Base-by-base conservation (phyloP, 1,139 yeast species). In the Magnusiomyces magnusii region DNA sequence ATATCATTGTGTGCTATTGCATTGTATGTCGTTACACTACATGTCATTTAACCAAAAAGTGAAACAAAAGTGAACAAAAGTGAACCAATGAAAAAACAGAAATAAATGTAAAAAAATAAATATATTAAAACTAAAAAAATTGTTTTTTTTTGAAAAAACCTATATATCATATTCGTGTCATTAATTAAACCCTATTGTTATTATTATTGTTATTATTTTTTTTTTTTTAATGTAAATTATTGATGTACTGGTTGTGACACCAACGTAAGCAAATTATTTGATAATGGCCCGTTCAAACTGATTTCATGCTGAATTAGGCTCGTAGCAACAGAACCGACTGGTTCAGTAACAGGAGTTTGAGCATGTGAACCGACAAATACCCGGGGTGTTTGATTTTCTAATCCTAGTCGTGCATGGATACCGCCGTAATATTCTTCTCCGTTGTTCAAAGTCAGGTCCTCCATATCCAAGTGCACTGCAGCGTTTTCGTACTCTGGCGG, bases 401-500 rank as follows among this genome's bases (percentile, higher is more conserved):
- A 13, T 31, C 10, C 44, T 19, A 54, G 28, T 15, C 44, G 28
- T 3, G 55, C 52, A 41, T 51, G 51, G 52, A 51, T 56, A 15
- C 58, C 58, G 3, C 54, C 31, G 19, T 27, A 24, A 19, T 34
- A 42, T 10, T 47, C 57, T 13, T 27, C 54, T 19, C 44, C 44
- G 21, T 44, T 39, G n/a, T 17, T 47, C 23, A 53, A 47, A 27
- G 31, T 15, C 1, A 67, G 62, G 25, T 65, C 73, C 60, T 72
- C 75, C 41, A 73, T 60, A 24, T 65, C 61, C 9, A 74, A 73
- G 51, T 67, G 60, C 27, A 47, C 47, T 1, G 69, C 67, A 5
- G 68, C 69, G 17, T 5, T 39, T 52, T 73, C 78, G 70, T 89
- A 89, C 7, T 84, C 84, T 1, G 99, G 99, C 0, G 99, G 98